A percentile compares a stretch with the other conserved stretches of the same genome.
Conservation (phyloP, 805 yeast genomes). For the Candida piceae region DNA sequence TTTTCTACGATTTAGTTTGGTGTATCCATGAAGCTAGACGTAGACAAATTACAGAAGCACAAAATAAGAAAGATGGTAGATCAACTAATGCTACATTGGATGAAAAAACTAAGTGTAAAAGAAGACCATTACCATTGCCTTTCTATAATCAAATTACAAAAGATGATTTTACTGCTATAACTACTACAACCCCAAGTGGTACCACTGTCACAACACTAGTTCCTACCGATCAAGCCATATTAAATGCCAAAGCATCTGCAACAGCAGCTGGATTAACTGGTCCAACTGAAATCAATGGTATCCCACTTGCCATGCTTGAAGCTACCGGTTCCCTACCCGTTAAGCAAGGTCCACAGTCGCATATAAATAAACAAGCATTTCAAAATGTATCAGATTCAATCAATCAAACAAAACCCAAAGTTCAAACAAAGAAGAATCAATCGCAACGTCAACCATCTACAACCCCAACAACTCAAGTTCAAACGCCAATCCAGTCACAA, state of each 20-base stretch:
- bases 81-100: not conserved
- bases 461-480: not conserved
- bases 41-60: conserved; percentile 42
- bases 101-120: conserved; percentile 13
- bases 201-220: conserved; percentile 85
- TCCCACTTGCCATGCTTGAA: conserved; percentile 52
- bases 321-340: conserved; percentile 64
- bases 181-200: conserved; percentile 87
- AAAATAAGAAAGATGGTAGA: conserved; percentile 25
- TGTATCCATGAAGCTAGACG: conserved; percentile 92
- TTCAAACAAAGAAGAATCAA: not conserved
- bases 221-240: conserved; percentile 76
- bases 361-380: conserved; percentile 1
- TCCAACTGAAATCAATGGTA: conserved; percentile 37
- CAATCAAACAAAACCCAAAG: not conserved
- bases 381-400: not conserved
- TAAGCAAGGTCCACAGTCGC: conserved; percentile 1
- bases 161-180: conserved; percentile 81
- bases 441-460: not conserved
- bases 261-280: conserved; percentile 52
- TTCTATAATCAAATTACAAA: conserved; percentile 85
- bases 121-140: conserved; percentile 67
- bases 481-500: not conserved
- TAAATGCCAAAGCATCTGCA: conserved; percentile 52
- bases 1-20: conserved; percentile 90